Conservation (phyloP, 1,284 basidiomycete genomes). For the Sporisorium iseilematis-ciliati region DNA sequence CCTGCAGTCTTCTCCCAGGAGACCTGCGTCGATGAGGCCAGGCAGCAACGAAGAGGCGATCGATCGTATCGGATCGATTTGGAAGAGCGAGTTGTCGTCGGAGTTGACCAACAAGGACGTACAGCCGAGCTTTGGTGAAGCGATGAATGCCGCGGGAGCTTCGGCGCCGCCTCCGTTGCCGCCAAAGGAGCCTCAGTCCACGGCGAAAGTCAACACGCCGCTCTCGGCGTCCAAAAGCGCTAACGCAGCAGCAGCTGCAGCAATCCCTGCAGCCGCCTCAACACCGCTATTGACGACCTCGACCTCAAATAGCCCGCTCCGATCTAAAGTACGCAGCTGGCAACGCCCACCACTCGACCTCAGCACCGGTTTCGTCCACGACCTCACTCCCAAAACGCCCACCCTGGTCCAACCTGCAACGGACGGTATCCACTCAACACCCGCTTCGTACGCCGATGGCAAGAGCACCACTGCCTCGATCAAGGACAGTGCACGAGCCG, state of each 20-base stretch:
- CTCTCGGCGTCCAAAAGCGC: constrained; percentile 3
- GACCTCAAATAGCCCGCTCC: constrained; percentile 15
- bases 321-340: constrained; percentile 50
- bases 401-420: constrained; percentile 29
- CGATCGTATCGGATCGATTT: constrained; percentile 50
- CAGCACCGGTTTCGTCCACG: constrained; percentile 43
- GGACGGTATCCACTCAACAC: constrained; percentile 28
- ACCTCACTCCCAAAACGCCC: constrained; percentile 33
- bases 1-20: constrained; percentile 14
- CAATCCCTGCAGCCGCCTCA: neutral
- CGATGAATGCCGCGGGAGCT: constrained; percentile 29
- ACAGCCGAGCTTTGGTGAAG: constrained; percentile 44
- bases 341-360: constrained; percentile 27
- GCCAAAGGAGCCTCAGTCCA: constrained; percentile 37
- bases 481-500: constrained; percentile 5
- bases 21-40: constrained; percentile 26
- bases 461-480: constrained; percentile 22
- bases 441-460: constrained; percentile 40
- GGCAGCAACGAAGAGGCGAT: constrained; percentile 45
- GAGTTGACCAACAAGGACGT: constrained; percentile 37
- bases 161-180: constrained; percentile 50
- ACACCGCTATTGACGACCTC: constrained; percentile 9
- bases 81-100: constrained; percentile 57
- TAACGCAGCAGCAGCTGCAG: constrained; percentile 1
- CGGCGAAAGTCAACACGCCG: neutral